Evolutionary conservation across 192 early-diverging fungal genomes (phyloP).

Genomic region (Gigaspora rosea): DNA sequence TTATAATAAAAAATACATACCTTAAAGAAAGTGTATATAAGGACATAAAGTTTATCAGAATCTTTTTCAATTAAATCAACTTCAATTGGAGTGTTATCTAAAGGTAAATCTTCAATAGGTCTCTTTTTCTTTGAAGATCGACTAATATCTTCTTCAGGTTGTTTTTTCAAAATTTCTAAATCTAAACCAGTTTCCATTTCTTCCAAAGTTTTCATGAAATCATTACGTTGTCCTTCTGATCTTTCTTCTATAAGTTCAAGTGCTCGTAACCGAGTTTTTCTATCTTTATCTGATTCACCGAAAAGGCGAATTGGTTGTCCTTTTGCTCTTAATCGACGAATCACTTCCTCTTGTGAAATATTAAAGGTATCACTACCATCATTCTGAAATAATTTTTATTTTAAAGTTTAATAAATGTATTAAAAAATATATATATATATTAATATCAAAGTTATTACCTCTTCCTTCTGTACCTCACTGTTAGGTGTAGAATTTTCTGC

Average conservation of each 20-base stretch:
- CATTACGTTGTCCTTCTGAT: constrained; percentile 85
- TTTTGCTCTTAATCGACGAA: constrained; percentile 79
- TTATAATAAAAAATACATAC: constrained; percentile 21
- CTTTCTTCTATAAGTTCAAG: constrained; percentile 85
- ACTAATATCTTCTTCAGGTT: constrained; percentile 53
- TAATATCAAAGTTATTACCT: constrained; percentile 13
- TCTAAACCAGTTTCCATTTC: constrained; percentile 79
- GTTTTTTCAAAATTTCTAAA: constrained; percentile 69
- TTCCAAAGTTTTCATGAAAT: constrained; percentile 83
- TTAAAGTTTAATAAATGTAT: not conserved
- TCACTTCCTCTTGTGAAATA: constrained; percentile 73
- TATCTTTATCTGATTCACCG: constrained; percentile 81
- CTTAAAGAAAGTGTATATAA: constrained; percentile 85
- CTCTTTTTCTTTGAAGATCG: constrained; percentile 47
- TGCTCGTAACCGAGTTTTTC: constrained; percentile 75
- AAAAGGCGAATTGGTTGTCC: constrained; percentile 92
- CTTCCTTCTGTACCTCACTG: constrained; percentile 25
- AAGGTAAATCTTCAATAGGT: constrained; percentile 43
- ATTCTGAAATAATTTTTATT: constrained; percentile 17
- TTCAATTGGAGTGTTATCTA: constrained; percentile 75
- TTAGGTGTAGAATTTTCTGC: constrained; percentile 31
- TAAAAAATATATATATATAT: not conserved
- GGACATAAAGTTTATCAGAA: constrained; percentile 67
- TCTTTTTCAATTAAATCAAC: constrained; percentile 76
- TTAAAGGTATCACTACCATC: constrained; percentile 47